Evolutionary conservation across 2,329 filamentous ascomycete species (phyloP).

Genomic region (Penicillium sp.): DNA sequence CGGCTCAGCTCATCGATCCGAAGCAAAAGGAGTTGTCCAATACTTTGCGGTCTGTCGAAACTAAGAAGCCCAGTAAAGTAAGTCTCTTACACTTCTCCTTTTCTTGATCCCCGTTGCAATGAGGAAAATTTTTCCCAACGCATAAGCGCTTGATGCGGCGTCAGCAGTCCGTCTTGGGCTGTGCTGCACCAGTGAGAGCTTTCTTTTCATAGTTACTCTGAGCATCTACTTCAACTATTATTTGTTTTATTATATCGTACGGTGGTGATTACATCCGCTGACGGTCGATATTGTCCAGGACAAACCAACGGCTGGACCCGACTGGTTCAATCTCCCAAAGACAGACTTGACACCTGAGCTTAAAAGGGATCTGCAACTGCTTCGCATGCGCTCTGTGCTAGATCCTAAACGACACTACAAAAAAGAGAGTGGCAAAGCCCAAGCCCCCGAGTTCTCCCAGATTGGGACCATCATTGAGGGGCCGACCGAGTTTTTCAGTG

Average conservation of each 20-base stretch:
- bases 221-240: slow-evolving; percentile 33
- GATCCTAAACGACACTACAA: slow-evolving; percentile 89
- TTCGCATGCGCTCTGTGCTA: slow-evolving; percentile 82
- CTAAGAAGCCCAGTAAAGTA: slow-evolving; percentile 47
- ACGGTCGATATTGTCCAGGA: slow-evolving; percentile 37
- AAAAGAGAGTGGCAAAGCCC: slow-evolving; percentile 67
- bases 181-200: slow-evolving; percentile 64
- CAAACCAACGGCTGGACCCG: slow-evolving; percentile 64
- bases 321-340: slow-evolving; percentile 84
- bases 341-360: slow-evolving; percentile 78
- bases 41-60: slow-evolving; percentile 36
- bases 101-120: slow-evolving; percentile 43
- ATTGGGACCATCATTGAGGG: slow-evolving; percentile 85
- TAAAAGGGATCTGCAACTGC: slow-evolving; percentile 80
- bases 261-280: slow-evolving; percentile 17
- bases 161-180: slow-evolving; percentile 70
- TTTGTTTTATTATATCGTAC: slow-evolving; percentile 1
- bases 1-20: slow-evolving; percentile 46
- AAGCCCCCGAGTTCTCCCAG: slow-evolving; percentile 76
- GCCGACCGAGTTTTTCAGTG: slow-evolving; percentile 78
- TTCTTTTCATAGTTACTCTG: slow-evolving; percentile 69
- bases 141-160: slow-evolving; percentile 63
- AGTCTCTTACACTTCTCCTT: slow-evolving; percentile 18
- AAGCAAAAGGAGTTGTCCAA: slow-evolving; percentile 36
- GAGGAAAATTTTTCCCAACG: slow-evolving; percentile 71